A percentile compares a stretch with the other conserved stretches of the same genome.
Evolutionary conservation across 192 early-diverging fungal genomes (phyloP).

Genomic region (Jimgerdemannia lactiflua): DNA sequence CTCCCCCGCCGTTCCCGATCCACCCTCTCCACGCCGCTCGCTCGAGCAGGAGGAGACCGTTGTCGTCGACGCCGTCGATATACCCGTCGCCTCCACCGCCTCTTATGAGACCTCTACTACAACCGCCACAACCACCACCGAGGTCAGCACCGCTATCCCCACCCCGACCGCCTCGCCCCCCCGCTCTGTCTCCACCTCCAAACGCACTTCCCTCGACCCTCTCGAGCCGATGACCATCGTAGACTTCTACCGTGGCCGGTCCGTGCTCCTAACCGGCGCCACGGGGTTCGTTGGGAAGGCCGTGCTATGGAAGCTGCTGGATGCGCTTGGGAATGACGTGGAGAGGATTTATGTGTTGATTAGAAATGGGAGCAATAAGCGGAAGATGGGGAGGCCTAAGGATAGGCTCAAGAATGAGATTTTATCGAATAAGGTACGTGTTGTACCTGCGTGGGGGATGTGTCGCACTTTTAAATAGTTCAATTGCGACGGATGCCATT

Average conservation of each 20-base stretch:
- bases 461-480: no score
- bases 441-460: no score
- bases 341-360: constrained; percentile 25
- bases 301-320: constrained; percentile 42
- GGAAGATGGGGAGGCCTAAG: constrained; percentile 16
- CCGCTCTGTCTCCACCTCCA: not conserved
- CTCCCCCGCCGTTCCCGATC: no score
- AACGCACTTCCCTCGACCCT: not conserved
- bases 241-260: constrained; percentile 26
- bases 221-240: not conserved
- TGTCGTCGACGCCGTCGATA: no score
- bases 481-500: no score
- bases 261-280: constrained; percentile 47
- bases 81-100: no score
- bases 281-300: constrained; percentile 56
- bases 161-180: constrained; percentile 8
- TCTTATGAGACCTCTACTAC: constrained; percentile 15
- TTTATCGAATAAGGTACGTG: constrained; percentile 26
- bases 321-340: constrained; percentile 32
- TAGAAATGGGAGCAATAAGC: constrained; percentile 18
- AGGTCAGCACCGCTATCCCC: constrained; percentile 8
- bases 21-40: no score
- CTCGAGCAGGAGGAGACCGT: no score
- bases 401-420: constrained; percentile 28
- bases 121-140: constrained; percentile 22